Evolutionary conservation across 1,284 basidiomycete genomes (phyloP).

Genomic region (Rhodotorula sp.): DNA sequence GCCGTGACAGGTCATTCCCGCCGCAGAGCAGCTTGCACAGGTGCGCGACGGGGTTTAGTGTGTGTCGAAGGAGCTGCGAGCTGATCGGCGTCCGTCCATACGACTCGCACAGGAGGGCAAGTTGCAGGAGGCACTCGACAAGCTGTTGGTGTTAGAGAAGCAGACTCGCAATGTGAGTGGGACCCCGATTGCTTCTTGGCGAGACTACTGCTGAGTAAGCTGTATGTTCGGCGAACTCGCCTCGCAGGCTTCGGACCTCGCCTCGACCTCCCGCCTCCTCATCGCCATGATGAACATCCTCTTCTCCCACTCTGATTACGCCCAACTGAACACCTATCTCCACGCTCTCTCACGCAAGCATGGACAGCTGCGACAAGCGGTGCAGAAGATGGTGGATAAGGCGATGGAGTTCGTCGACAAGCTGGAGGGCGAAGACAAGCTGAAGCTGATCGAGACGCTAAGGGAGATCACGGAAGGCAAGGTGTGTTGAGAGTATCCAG

Average conservation of each 20-base stretch:
- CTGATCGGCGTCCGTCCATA: neutral
- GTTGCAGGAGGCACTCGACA: conserved; percentile 82
- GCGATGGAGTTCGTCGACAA: conserved; percentile 76
- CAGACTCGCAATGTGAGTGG: conserved; percentile 84
- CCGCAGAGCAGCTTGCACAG: conserved; percentile 31
- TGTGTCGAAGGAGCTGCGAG: neutral
- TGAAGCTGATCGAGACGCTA: conserved; percentile 83
- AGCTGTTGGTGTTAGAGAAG: conserved; percentile 86
- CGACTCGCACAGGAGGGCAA: conserved; percentile 58
- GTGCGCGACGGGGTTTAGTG: neutral
- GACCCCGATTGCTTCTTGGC: neutral
- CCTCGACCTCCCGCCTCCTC: conserved; percentile 83
- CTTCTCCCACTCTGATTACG: conserved; percentile 49
- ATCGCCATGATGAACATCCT: conserved; percentile 66
- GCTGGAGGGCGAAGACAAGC: conserved; percentile 72
- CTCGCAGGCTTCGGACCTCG: conserved; percentile 79
- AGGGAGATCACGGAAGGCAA: conserved; percentile 94
- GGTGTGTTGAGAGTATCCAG: conserved; percentile 55
- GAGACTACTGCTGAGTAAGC: neutral
- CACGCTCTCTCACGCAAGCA: conserved; percentile 87
- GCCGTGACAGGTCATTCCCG: conserved; percentile 28
- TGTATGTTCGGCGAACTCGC: too few relatives aligned
- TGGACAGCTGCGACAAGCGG: conserved; percentile 88
- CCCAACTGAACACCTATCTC: conserved; percentile 70
- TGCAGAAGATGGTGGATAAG: conserved; percentile 86